phyloP scores from a whole-genome alignment of 805 yeast species.

The Starmera quercuum region DNA sequence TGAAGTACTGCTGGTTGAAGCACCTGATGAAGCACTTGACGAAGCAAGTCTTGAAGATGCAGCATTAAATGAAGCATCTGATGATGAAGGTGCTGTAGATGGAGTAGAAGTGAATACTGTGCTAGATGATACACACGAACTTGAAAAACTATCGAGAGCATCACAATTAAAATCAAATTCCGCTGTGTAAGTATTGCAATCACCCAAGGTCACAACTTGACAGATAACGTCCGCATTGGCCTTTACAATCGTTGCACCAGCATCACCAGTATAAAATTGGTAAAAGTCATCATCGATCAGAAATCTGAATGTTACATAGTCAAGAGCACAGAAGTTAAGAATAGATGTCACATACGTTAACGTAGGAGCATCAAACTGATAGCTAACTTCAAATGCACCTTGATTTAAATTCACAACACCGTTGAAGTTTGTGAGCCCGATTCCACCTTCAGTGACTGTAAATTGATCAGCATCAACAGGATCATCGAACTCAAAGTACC shows the following conservation, averaged over 20 bases:
- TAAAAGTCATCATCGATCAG: conserved; percentile 1
- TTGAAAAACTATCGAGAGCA: conserved; percentile 1
- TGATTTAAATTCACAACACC: conserved; percentile 12
- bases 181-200: conserved; percentile 4
- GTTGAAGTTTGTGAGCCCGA: conserved; percentile 1
- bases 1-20: too few species aligned
- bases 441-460: conserved; percentile 4
- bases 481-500: conserved; percentile 10
- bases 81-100: too few species aligned
- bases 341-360: conserved; percentile 1
- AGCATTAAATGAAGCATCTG: too few species aligned
- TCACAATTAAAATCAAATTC: conserved; percentile 7
- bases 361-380: conserved; percentile 3
- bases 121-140: background rate
- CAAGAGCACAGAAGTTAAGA: conserved; percentile 4
- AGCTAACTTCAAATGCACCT: conserved; percentile 8
- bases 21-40: too few species aligned
- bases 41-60: too few species aligned
- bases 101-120: too few species aligned
- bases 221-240: conserved; percentile 4
- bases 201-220: conserved; percentile 1
- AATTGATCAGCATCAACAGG: conserved; percentile 7
- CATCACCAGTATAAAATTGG: conserved; percentile 12
- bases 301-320: conserved; percentile 8
- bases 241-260: conserved; percentile 6